A percentile compares a stretch with the other conserved stretches of the same genome.
Evolutionary conservation across 192 early-diverging fungal genomes (phyloP).

Genomic region (Coemansia sp.): DNA sequence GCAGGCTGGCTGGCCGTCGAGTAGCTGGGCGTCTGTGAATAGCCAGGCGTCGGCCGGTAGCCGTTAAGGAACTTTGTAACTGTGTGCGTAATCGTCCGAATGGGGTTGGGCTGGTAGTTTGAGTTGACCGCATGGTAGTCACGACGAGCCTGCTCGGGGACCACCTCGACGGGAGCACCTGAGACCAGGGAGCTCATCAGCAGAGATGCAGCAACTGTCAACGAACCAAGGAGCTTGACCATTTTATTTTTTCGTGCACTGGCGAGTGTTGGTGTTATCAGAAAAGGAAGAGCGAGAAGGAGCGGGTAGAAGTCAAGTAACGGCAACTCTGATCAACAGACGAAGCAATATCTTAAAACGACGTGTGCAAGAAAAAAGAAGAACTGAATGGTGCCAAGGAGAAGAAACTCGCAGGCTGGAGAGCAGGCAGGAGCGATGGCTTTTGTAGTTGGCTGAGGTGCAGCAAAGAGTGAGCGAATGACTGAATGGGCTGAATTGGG

Average conservation of each 20-base stretch:
- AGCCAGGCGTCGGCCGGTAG: neutral
- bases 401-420: neutral
- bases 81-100: constrained; percentile 6
- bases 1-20: constrained; percentile 1
- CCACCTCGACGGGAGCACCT: constrained; percentile 9
- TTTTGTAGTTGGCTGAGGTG: constrained; percentile 1
- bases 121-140: constrained; percentile 30
- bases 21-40: neutral
- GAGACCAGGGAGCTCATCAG: constrained; percentile 8
- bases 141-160: constrained; percentile 30
- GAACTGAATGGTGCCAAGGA: constrained; percentile 7
- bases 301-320: neutral
- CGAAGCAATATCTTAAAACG: constrained; percentile 5
- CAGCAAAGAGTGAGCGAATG: neutral
- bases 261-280: neutral
- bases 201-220: constrained; percentile 7
- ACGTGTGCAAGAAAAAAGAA: constrained; percentile 7
- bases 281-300: neutral
- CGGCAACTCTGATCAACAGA: constrained; percentile 38
- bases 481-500: neutral
- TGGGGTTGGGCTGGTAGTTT: constrained; percentile 10
- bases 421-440: neutral
- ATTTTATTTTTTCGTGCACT: constrained; percentile 10
- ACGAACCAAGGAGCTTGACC: constrained; percentile 8
- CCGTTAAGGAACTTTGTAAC: neutral